A percentile compares a stretch with the other conserved stretches of the same genome.
These are phyloP conservation scores for Glycine soja DNA, from an alignment of 306 rosid genomes.

Conservation along the genomic window DNA sequence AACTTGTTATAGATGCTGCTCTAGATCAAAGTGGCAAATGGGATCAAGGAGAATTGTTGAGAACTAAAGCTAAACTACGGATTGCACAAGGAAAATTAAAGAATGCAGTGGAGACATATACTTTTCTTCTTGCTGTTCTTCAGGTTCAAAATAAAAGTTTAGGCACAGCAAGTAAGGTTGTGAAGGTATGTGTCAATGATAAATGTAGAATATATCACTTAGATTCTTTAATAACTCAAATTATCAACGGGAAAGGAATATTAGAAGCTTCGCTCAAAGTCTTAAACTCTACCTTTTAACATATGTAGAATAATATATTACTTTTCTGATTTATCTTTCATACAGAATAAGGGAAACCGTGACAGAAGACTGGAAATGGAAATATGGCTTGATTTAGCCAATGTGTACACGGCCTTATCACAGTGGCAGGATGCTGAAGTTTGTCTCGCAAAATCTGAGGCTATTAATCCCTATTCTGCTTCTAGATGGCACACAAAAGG, in stretches of 20 bases:
- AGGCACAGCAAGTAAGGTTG: slow-evolving; percentile 59
- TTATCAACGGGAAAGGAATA: slow-evolving; percentile 14
- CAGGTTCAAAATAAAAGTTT: slow-evolving; percentile 74
- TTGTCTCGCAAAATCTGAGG: slow-evolving; percentile 79
- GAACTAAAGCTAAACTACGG: slow-evolving; percentile 85
- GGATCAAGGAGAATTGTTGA: slow-evolving; percentile 89
- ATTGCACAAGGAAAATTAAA: slow-evolving; percentile 79
- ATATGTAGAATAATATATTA: slow-evolving; percentile 11
- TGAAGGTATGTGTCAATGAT: slow-evolving; percentile 58
- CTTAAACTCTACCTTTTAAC: background rate
- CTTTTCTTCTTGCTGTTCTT: slow-evolving; percentile 82
- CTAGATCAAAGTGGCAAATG: slow-evolving; percentile 86
- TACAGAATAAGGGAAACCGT: slow-evolving; percentile 61
- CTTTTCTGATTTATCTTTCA: slow-evolving; percentile 34
- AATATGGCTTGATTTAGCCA: slow-evolving; percentile 90
- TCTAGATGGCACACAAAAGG: slow-evolving; percentile 87
- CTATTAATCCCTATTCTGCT: slow-evolving; percentile 87
- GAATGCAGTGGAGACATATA: slow-evolving; percentile 73
- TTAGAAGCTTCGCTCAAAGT: slow-evolving; percentile 9
- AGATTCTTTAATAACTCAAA: slow-evolving; percentile 2
- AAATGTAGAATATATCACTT: background rate
- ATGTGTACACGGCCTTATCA: slow-evolving; percentile 69
- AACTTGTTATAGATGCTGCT: slow-evolving; percentile 80
- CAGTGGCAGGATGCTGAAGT: slow-evolving; percentile 90
- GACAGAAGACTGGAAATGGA: slow-evolving; percentile 85